These are phyloP conservation scores for Lodderomyces jiufengensis DNA, from an alignment of 1,139 yeast genomes.

Conservation along the genomic window DNA sequence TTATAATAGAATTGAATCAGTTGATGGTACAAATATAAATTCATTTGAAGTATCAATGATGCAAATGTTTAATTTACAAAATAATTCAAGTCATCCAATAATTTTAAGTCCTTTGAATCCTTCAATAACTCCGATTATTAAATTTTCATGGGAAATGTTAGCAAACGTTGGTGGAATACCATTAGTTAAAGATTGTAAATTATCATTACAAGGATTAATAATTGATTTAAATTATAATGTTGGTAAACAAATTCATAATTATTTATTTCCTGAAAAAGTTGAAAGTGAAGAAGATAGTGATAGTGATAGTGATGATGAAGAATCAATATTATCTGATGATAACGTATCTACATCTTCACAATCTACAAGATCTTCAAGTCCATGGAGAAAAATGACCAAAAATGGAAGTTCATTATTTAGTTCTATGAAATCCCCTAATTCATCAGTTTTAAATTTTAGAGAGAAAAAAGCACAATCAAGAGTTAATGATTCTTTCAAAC, in stretches of 20 bases:
- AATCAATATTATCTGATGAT: conserved; percentile 3
- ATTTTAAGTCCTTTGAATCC: conserved; percentile 54
- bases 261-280: conserved; percentile 56
- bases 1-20: conserved; percentile 56
- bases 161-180: conserved; percentile 87
- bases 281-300: conserved; percentile 10
- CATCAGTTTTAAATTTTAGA: neutral
- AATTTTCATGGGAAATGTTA: conserved; percentile 66
- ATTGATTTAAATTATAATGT: conserved; percentile 71
- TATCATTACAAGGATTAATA: conserved; percentile 65
- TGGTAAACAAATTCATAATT: conserved; percentile 58
- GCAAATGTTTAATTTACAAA: conserved; percentile 67
- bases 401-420: conserved; percentile 1
- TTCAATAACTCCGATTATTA: conserved; percentile 38
- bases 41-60: conserved; percentile 57
- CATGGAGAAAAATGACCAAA: conserved; percentile 1
- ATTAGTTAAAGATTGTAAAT: conserved; percentile 42
- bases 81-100: conserved; percentile 66
- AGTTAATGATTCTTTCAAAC: conserved; percentile 8
- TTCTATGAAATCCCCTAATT: conserved; percentile 1
- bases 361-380: conserved; percentile 4
- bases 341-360: conserved; percentile 1
- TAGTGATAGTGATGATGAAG: conserved; percentile 4
- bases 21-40: conserved; percentile 57
- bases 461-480: conserved; percentile 4